Evolutionary conservation across 306 rosid species (phyloP).

Genomic region (Hylodesmum podocarpum): DNA sequence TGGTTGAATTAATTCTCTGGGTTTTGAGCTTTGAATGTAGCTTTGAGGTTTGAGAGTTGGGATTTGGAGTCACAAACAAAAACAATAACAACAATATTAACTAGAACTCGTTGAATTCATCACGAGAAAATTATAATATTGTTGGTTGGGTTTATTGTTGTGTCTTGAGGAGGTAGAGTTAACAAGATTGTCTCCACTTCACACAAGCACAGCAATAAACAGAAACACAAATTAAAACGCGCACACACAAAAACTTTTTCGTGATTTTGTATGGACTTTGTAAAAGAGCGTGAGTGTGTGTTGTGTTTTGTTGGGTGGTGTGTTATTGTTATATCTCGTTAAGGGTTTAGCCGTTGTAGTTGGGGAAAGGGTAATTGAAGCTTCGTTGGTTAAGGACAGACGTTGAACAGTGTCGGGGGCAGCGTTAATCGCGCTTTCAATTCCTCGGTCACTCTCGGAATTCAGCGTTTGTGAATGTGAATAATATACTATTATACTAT

Average conservation of each 20-base stretch:
- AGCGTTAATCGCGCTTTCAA: conserved; percentile 49
- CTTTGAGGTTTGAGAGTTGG: background rate
- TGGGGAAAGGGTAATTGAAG: conserved; percentile 33
- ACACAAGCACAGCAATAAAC: background rate
- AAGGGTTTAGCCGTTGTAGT: conserved; percentile 31
- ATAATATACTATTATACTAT: too few relatives aligned
- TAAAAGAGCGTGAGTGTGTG: conserved; percentile 14
- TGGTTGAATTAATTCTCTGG: conserved; percentile 22
- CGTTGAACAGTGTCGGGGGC: conserved; percentile 38
- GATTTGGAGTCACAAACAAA: background rate
- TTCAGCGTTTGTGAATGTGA: conserved; percentile 14
- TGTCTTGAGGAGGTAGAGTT: background rate
- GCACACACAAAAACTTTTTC: too few relatives aligned
- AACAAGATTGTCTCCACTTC: background rate
- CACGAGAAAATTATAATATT: background rate
- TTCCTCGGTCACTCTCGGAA: conserved; percentile 22
- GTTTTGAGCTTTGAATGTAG: conserved; percentile 24
- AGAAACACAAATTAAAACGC: background rate
- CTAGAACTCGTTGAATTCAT: background rate
- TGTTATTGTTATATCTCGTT: background rate
- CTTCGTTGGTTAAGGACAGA: conserved; percentile 33
- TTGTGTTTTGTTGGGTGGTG: background rate
- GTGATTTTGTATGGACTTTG: background rate
- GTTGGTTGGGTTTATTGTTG: conserved; percentile 22
- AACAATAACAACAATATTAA: background rate